Conservation (phyloP, 352 stramenopile species). For the Globisporangium radiosum region DNA sequence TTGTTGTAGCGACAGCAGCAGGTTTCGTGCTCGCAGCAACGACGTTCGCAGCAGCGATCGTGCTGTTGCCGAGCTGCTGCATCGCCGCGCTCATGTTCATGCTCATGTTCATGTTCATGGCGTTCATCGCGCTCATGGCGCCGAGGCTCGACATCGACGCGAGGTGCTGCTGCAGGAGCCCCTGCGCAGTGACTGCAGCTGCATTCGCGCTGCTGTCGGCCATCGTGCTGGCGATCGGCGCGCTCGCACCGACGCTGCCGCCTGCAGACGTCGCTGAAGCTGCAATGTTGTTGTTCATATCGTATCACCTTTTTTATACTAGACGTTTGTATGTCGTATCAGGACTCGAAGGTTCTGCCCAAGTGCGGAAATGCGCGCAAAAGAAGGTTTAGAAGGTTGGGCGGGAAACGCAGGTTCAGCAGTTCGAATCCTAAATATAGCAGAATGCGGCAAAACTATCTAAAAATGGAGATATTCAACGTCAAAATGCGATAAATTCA, state of each 20-base stretch:
- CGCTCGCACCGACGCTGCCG: background rate
- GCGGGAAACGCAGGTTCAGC: no score
- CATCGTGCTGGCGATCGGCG: slow-evolving; percentile 9
- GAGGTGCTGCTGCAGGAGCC: slow-evolving; percentile 12
- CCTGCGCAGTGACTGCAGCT: slow-evolving; percentile 3
- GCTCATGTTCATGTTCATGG: slow-evolving; percentile 10
- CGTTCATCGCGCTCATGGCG: slow-evolving; percentile 11
- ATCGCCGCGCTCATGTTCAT: background rate
- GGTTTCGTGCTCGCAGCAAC: background rate
- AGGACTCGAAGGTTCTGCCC: slow-evolving; percentile 69
- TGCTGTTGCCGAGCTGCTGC: background rate
- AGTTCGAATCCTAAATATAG: no score
- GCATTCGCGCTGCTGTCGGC: slow-evolving; percentile 11
- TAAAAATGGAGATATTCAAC: no score
- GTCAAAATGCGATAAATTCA: no score
- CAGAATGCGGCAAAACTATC: no score
- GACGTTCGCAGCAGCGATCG: background rate
- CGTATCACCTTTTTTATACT: slow-evolving; percentile 1
- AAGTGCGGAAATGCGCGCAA: no score
- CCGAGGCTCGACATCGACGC: slow-evolving; percentile 18
- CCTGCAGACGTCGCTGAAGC: background rate
- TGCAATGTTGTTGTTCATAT: slow-evolving; percentile 17
- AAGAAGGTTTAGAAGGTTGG: no score
- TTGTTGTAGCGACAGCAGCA: background rate
- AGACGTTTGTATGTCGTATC: slow-evolving; percentile 34